Percentiles rank a stretch among this genome's conserved stretches.
phyloP scores from a whole-genome alignment of 2,329 filamentous ascomycete species.

The Arthrinium phaeospermum region DNA sequence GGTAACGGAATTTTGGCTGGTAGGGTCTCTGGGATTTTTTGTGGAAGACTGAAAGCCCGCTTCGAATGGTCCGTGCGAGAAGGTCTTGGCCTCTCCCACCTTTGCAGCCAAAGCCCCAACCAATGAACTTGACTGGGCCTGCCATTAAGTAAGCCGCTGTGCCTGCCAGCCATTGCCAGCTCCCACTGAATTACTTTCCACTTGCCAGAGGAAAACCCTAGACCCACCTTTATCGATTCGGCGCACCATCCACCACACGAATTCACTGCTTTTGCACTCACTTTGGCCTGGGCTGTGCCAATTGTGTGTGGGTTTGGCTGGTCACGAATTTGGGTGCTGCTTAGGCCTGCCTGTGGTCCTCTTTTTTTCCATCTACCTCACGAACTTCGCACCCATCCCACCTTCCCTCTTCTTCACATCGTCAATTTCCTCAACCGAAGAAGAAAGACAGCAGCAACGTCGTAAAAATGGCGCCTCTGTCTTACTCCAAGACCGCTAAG shows the following conservation, averaged over 20 bases:
- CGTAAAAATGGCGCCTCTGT: constrained; percentile 58
- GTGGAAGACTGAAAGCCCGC: constrained; percentile 19
- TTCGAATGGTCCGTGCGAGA: neutral
- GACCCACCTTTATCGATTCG: constrained; percentile 10
- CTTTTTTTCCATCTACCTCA: constrained; percentile 19
- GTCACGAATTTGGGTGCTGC: constrained; percentile 5
- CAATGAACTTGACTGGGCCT: neutral
- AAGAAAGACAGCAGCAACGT: constrained; percentile 40
- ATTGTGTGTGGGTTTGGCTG: constrained; percentile 15
- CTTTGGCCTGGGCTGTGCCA: neutral
- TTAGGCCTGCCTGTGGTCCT: constrained; percentile 7
- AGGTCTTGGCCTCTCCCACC: neutral
- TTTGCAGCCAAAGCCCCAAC: neutral
- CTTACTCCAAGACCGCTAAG: constrained; percentile 99
- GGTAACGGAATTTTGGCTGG: constrained; percentile 22
- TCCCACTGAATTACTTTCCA: neutral
- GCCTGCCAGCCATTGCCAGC: constrained; percentile 11
- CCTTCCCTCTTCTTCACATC: constrained; percentile 23
- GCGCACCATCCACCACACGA: constrained; percentile 16
- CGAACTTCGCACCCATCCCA: constrained; percentile 18
- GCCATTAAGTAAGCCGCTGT: neutral
- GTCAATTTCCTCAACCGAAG: constrained; percentile 42
- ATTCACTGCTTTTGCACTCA: neutral
- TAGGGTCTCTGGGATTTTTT: constrained; percentile 28
- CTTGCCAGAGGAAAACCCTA: constrained; percentile 19